Evolutionary conservation across 257 asterid genomes (phyloP), one percentile per base, ranked within the genome.

Genomic region (Solanum etuberosum): DNA sequence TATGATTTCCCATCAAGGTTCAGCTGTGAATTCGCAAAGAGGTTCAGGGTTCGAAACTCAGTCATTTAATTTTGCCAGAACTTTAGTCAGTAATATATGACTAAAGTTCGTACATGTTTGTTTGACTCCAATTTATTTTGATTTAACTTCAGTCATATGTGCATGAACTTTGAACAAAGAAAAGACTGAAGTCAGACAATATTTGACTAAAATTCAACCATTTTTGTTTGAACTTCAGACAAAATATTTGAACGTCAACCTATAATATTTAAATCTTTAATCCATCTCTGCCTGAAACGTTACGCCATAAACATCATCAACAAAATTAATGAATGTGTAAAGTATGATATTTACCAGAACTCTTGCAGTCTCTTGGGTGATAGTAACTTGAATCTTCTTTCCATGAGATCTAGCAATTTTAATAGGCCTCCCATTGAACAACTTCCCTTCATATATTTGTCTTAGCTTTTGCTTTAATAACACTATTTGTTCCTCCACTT

Each of bases 401-500:
- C 98, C 98, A 82, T 93, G 98, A 34, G 98, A 94, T 5, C 98
- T 93, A 0, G 98, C 98, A 35, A 96, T 93, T 89, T 94, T 96
- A 9, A 97, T 94, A 3, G 93, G 94, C 87, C 89, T 94, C 29
- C 98, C 98, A 84, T 96, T 94, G 93, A 94, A 96, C 37, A 94
- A 93, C 85, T 93, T 92, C 42, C 98, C 98, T 86, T 90, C 89
- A 37, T 96, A 94, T 86, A 96, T 94, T 91, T 88, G 42, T 84
- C 94, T 91, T 8, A 96, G 94, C 93, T 96, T 96, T 89, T 90
- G 94, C 89, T 96, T 96, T 21, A 96, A 92, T 70, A 96, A 88
- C 87, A n/a, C 51, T 85, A 96, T 96, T 88, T 96, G 98, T 74
- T 96, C 96, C 70, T 96, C 98, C 27, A 94, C 89, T 86, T 91